A percentile compares a stretch with the other conserved stretches of the same genome.
phyloP scores from a whole-genome alignment of 495 filamentous ascomycete genomes.

The Lasiosphaeria ovina region DNA sequence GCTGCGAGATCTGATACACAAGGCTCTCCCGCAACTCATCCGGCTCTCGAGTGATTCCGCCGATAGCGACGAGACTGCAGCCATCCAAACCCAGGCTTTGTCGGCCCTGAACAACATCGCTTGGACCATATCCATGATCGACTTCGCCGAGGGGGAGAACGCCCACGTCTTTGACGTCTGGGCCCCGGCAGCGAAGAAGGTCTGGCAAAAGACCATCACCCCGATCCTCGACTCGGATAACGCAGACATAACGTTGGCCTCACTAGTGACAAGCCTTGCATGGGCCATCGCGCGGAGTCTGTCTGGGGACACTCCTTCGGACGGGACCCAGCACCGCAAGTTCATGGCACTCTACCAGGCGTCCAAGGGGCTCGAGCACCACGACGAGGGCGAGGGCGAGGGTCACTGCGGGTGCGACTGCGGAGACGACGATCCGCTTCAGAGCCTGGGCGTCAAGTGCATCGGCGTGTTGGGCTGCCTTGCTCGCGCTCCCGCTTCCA shows the following conservation, averaged over 20 bases:
- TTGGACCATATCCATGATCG: slow-evolving; percentile 54
- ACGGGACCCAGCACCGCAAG: slow-evolving; percentile 49
- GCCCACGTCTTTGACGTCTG: slow-evolving; percentile 44
- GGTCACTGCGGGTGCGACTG: slow-evolving; percentile 23
- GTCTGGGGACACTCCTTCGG: slow-evolving; percentile 44
- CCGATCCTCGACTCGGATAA: slow-evolving; percentile 55
- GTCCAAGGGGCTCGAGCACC: slow-evolving; percentile 33
- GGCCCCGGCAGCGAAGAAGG: slow-evolving; percentile 46
- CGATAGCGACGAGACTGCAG: slow-evolving; percentile 23
- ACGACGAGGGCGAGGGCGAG: neutral
- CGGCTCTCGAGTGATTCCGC: slow-evolving; percentile 33
- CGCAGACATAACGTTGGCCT: slow-evolving; percentile 57
- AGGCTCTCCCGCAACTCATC: slow-evolving; percentile 49
- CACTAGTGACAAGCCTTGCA: slow-evolving; percentile 56
- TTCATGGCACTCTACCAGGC: slow-evolving; percentile 62
- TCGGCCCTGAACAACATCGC: slow-evolving; percentile 59
- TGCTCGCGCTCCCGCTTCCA: slow-evolving; percentile 45
- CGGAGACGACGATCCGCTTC: slow-evolving; percentile 44
- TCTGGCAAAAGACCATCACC: slow-evolving; percentile 51
- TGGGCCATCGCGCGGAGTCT: slow-evolving; percentile 58
- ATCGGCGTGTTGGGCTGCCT: slow-evolving; percentile 60
- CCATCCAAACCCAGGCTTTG: slow-evolving; percentile 48
- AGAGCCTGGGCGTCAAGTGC: slow-evolving; percentile 56
- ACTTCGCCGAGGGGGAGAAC: slow-evolving; percentile 44
- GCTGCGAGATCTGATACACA: slow-evolving; percentile 46